phyloP scores from a whole-genome alignment of 495 filamentous ascomycete genomes.

The Penicillium chermesinum region DNA sequence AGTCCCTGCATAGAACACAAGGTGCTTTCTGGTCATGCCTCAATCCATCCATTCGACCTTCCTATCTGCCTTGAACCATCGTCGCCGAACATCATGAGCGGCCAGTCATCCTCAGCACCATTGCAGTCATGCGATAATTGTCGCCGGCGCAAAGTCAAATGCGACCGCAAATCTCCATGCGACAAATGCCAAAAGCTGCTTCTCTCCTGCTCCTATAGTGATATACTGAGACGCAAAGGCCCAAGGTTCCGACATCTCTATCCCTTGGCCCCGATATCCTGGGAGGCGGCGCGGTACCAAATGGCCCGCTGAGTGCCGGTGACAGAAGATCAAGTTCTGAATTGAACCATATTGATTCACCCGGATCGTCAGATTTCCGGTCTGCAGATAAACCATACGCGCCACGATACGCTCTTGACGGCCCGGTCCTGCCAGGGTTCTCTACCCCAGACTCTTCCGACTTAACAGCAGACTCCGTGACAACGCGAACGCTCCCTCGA shows the following conservation, averaged over 20 bases:
- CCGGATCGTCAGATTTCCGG: slow-evolving; percentile 26
- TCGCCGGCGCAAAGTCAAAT: slow-evolving; percentile 44
- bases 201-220: slow-evolving; percentile 43
- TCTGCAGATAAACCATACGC: slow-evolving; percentile 23
- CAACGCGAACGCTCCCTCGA: slow-evolving; percentile 14
- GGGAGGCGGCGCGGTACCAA: slow-evolving; percentile 11
- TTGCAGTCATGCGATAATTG: slow-evolving; percentile 47
- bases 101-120: background rate
- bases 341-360: slow-evolving; percentile 19
- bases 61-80: no score
- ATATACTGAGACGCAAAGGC: slow-evolving; percentile 40
- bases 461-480: slow-evolving; percentile 29
- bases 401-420: slow-evolving; percentile 21
- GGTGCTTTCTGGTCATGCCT: background rate
- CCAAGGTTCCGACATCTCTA: slow-evolving; percentile 44
- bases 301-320: slow-evolving; percentile 10
- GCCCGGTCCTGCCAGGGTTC: slow-evolving; percentile 30
- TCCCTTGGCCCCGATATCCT: slow-evolving; percentile 36
- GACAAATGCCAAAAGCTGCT: slow-evolving; percentile 44
- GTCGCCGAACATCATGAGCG: background rate
- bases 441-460: slow-evolving; percentile 40
- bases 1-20: no score
- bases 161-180: slow-evolving; percentile 38
- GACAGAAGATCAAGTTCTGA: slow-evolving; percentile 16
- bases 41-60: background rate